Evolutionary conservation across 345 rosid genomes (phyloP).

Genomic region (Mangifera indica): DNA sequence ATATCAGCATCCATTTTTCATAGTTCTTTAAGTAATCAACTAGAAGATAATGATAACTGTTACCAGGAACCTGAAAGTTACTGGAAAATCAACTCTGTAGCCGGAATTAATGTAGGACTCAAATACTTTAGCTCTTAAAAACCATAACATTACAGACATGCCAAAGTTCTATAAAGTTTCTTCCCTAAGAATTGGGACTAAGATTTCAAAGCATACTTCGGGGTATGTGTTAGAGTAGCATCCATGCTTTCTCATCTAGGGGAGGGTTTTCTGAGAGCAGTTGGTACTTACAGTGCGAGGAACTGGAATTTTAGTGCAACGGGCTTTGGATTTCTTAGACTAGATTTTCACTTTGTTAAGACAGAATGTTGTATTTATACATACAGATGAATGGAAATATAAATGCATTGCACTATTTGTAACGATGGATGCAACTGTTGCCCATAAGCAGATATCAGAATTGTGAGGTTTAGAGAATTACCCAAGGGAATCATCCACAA

Average conservation of each 20-base stretch:
- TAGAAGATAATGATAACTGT: no score
- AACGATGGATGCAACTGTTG: not conserved
- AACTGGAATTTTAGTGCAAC: not conserved
- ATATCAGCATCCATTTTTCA: not conserved
- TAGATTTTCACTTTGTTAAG: not conserved
- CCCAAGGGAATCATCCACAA: slow-evolving; percentile 85
- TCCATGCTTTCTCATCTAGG: not conserved
- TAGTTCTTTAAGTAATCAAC: no score
- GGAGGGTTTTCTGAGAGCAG: not conserved
- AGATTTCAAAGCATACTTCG: no score
- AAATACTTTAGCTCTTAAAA: no score
- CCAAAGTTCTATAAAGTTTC: no score
- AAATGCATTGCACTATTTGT: not conserved
- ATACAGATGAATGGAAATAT: not conserved
- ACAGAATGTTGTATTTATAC: no score
- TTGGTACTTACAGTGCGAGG: not conserved
- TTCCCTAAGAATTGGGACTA: no score
- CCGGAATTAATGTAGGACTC: no score
- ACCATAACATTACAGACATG: no score
- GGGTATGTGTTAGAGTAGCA: not conserved
- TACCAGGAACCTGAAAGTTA: no score
- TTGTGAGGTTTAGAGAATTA: slow-evolving; percentile 32
- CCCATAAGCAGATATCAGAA: not conserved
- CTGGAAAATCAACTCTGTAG: no score
- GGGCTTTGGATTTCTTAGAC: not conserved